phyloP scores from a whole-genome alignment of 345 rosid genomes.

The Excoecaria agallocha region DNA sequence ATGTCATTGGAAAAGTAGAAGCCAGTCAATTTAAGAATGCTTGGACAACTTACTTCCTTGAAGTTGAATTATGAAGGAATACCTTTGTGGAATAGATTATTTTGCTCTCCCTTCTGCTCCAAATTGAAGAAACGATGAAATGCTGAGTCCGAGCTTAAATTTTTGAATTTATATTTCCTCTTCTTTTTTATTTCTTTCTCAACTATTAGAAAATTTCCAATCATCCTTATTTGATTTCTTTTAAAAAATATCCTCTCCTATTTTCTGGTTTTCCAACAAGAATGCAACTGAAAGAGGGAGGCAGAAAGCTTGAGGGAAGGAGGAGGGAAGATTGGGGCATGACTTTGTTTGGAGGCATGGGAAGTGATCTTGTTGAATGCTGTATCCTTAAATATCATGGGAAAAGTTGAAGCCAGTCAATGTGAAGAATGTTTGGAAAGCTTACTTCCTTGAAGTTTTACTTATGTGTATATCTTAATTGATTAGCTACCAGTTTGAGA shows the following conservation, averaged over 20 bases:
- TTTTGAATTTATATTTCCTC: background rate
- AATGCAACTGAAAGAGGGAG: background rate
- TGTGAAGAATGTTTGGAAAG: background rate
- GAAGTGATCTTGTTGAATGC: background rate
- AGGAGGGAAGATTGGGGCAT: too few species aligned
- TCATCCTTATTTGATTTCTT: background rate
- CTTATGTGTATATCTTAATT: background rate
- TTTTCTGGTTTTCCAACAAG: background rate
- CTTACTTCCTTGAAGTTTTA: background rate
- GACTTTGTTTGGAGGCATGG: background rate
- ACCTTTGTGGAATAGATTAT: background rate
- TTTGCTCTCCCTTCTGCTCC: background rate
- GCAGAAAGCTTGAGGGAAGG: too few species aligned
- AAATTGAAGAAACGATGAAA: background rate
- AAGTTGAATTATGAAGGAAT: background rate
- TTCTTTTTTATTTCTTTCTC: background rate
- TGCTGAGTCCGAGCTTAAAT: background rate
- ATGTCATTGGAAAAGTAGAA: background rate
- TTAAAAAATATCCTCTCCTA: background rate
- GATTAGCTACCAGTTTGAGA: background rate
- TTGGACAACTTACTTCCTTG: background rate
- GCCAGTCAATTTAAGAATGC: background rate
- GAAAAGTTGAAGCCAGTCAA: background rate
- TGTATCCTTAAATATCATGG: background rate
- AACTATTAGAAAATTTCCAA: background rate